Base-by-base conservation (phyloP, 2,329 filamentous ascomycete species). In the Colletotrichum cordylinicola region DNA sequence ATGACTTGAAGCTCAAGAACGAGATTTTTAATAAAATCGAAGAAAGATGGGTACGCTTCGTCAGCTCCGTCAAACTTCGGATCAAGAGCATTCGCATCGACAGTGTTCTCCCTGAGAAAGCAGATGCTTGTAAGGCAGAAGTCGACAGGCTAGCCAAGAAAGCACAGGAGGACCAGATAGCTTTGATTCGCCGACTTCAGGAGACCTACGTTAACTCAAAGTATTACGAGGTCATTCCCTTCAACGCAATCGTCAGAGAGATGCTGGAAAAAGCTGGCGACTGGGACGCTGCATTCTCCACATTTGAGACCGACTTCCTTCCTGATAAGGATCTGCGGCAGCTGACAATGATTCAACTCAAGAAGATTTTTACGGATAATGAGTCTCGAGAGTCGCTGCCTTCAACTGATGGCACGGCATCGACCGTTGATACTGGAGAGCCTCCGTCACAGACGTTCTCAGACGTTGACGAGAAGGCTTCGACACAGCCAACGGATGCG, bases 311-410 rank as follows among this genome's bases (percentile, higher is more conserved):
- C 58, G 94, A 98, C 80, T 99, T 96, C 85, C 94, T 99, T 80
- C 96, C 96, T 0, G 98, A 99, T 83, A 98, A 98, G 81, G 97
- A 99, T 85, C 98, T 99, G 81, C 92, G 96, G 77, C 93, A 97
- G 80, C 88, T 99, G 76, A 98, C 97, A 15, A 95, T 96, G 74
- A 90, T 98, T 77, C 98, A 99, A 82, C 88, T 99, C 73, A 96
- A 95, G 82, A 98, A 98, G 83, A 95, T 99, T 83, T 99, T 99
- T 82, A 92, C 96, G 9, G 96, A 98, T 82, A 94, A 96, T 80
- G 95, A 96, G 78, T 96, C 95, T 4, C 93, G 94, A 75, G 93
- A 95, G 74, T 94, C 94, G 1, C 86, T 96, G 18, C 89, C 90
- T 7, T 92, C 93, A 8, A 91, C 91, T 15, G 95, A 98, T 66